Conservation (phyloP, 2,329 filamentous ascomycete genomes). For the Curvularia sp. region DNA sequence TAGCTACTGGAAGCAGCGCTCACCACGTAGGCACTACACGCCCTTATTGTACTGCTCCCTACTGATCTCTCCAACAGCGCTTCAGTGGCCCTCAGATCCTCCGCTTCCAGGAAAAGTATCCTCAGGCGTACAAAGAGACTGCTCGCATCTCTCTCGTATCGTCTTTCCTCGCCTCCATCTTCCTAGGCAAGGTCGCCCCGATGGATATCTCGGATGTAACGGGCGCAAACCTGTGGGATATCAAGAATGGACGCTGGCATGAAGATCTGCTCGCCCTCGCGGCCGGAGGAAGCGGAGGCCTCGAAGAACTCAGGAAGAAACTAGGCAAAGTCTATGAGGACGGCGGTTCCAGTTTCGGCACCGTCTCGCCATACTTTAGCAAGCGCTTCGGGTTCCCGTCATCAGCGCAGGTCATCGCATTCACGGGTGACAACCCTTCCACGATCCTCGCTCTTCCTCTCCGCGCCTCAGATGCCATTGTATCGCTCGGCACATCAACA, state of each 20-base stretch:
- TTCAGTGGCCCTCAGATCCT: conserved; percentile 98
- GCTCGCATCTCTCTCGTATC: conserved; percentile 91
- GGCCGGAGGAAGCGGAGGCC: conserved; percentile 65
- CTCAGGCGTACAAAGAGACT: conserved; percentile 80
- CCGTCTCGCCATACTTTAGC: conserved; percentile 79
- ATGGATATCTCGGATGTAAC: conserved; percentile 95
- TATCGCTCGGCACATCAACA: conserved; percentile 91
- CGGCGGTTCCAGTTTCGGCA: conserved; percentile 79
- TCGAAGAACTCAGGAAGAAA: conserved; percentile 73
- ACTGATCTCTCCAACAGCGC: conserved; percentile 62
- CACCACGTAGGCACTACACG: conserved; percentile 75
- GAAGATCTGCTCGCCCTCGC: conserved; percentile 76
- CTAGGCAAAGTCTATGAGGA: conserved; percentile 81
- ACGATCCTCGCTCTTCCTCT: conserved; percentile 92
- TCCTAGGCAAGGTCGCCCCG: conserved; percentile 83
- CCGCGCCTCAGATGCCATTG: conserved; percentile 87
- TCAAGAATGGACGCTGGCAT: conserved; percentile 75
- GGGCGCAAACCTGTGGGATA: conserved; percentile 97
- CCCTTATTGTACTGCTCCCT: not conserved
- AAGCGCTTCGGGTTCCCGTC: conserved; percentile 76
- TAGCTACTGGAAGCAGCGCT: conserved; percentile 86
- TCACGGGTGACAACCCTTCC: conserved; percentile 94
- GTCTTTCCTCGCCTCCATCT: conserved; percentile 89
- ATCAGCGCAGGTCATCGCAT: conserved; percentile 79
- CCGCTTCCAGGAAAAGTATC: conserved; percentile 79